A percentile compares a stretch with the other conserved stretches of the same genome.
phyloP scores from a whole-genome alignment of 2,329 filamentous ascomycete genomes.

The Proliferodiscus dingleyae region DNA sequence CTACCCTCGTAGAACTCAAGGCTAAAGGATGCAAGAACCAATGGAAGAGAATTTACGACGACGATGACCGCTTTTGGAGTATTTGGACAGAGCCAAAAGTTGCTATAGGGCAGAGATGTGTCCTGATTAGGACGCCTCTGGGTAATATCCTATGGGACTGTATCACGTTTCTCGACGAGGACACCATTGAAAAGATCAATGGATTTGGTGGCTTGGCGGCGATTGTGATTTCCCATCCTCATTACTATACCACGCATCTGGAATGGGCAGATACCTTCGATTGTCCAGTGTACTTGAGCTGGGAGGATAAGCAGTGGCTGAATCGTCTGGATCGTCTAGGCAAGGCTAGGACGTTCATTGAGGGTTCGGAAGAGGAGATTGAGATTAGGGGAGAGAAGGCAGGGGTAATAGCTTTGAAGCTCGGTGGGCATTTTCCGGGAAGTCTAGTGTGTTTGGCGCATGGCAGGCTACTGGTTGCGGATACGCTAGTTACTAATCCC shows the following conservation, averaged over 20 bases:
- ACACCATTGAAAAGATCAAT: conserved; percentile 55
- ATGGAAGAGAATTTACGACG: conserved; percentile 43
- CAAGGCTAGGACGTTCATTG: conserved; percentile 45
- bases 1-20: conserved; percentile 47
- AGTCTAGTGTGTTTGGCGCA: conserved; percentile 62
- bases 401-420: conserved; percentile 59
- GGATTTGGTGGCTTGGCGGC: conserved; percentile 60
- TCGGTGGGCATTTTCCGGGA: conserved; percentile 77
- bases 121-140: conserved; percentile 58
- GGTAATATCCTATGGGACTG: conserved; percentile 82
- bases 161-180: conserved; percentile 62
- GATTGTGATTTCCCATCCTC: conserved; percentile 75
- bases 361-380: conserved; percentile 35
- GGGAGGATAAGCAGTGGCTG: conserved; percentile 63
- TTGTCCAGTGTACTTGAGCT: conserved; percentile 65
- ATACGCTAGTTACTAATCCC: conserved; percentile 70
- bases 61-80: conserved; percentile 42
- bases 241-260: conserved; percentile 74
- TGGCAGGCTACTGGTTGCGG: conserved; percentile 64
- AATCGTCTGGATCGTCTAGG: conserved; percentile 38
- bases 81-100: conserved; percentile 53
- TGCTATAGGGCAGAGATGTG: conserved; percentile 70
- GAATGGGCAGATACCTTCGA: conserved; percentile 66
- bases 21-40: conserved; percentile 45
- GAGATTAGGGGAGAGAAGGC: conserved; percentile 35